These are phyloP conservation scores for Asterionellopsis glacialis DNA, from an alignment of 108 stramenopile species.

Conservation along the genomic window DNA sequence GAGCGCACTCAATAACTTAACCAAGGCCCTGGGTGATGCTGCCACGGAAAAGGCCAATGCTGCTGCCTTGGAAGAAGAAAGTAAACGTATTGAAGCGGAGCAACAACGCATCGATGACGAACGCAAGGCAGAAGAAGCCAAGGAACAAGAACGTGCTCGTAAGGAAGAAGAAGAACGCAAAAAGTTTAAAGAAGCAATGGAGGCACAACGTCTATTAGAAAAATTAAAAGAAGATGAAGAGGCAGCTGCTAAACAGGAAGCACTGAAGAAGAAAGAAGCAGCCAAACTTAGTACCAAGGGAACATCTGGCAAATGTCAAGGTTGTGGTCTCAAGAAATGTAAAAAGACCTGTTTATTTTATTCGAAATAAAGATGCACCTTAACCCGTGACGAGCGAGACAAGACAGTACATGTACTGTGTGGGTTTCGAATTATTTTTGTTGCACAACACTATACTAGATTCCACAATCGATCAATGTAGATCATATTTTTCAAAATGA, in stretches of 20 bases:
- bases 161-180: constrained; percentile 80
- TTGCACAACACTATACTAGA: too few species aligned
- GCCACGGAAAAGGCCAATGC: constrained; percentile 30
- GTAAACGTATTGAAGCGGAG: constrained; percentile 61
- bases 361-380: background rate
- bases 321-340: constrained; percentile 87
- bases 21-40: constrained; percentile 78
- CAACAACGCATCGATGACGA: constrained; percentile 68
- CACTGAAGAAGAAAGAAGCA: constrained; percentile 59
- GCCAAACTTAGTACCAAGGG: constrained; percentile 67
- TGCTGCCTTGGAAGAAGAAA: constrained; percentile 56
- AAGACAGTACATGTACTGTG: too few species aligned
- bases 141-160: constrained; percentile 53
- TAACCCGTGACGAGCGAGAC: too few species aligned
- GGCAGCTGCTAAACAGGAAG: constrained; percentile 53
- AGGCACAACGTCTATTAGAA: constrained; percentile 80
- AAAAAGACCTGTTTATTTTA: constrained; percentile 81
- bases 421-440: too few species aligned
- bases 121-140: constrained; percentile 40
- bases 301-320: constrained; percentile 74
- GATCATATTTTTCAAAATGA: too few species aligned
- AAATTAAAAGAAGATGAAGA: constrained; percentile 48
- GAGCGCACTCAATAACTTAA: constrained; percentile 71
- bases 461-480: too few species aligned
- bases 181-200: constrained; percentile 87